These are phyloP conservation scores for Lactuca saligna DNA, from an alignment of 129 eudicot genomes.

Conservation along the genomic window DNA sequence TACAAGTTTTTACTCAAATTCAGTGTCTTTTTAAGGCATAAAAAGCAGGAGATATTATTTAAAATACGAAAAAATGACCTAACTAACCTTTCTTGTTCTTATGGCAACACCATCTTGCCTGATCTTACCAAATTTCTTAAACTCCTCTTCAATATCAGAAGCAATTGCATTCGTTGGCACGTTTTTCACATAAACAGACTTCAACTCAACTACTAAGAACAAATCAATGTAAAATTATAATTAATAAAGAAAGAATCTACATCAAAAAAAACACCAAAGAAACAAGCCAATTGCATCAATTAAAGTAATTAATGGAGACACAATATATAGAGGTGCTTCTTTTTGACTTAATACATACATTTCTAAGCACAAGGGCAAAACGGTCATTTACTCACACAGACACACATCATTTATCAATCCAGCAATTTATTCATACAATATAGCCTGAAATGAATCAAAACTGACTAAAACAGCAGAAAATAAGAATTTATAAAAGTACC, in stretches of 20 bases:
- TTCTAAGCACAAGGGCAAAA: too few species aligned
- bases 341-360: too few species aligned
- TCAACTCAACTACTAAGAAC: conserved; percentile 55
- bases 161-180: conserved; percentile 66
- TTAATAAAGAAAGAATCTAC: neutral
- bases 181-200: conserved; percentile 88
- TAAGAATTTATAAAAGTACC: conserved; percentile 38
- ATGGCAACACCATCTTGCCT: conserved; percentile 89
- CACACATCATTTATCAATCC: too few species aligned
- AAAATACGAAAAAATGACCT: neutral
- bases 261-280: conserved; percentile 1
- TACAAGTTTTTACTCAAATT: neutral
- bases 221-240: conserved; percentile 8
- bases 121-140: conserved; percentile 81
- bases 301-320: neutral
- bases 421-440: neutral
- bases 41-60: neutral
- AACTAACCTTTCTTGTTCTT: conserved; percentile 80
- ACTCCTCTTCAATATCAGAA: conserved; percentile 80
- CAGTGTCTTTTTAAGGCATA: conserved; percentile 12
- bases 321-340: too few species aligned
- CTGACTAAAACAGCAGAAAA: neutral
- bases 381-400: too few species aligned
- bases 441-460: neutral
- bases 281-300: conserved; percentile 3